Evolutionary conservation across 371 early-diverging fungal genomes (phyloP), one percentile per base, ranked within the genome.

Genomic region (Apophysomyces elegans): DNA sequence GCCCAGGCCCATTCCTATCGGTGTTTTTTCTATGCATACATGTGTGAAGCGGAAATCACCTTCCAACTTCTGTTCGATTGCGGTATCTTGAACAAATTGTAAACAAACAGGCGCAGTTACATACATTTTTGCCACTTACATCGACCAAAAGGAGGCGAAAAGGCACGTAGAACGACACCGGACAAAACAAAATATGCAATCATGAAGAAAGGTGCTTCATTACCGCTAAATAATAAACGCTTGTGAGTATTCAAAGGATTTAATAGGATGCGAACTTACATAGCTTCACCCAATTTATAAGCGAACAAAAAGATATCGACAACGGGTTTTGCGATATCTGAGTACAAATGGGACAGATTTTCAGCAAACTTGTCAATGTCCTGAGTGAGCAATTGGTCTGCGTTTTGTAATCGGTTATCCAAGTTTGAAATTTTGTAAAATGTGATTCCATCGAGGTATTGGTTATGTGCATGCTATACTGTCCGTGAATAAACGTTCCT

Each of bases 41-140:
- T 95, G 95, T 43, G 90, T 86, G 63, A 90, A 92, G 35, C 95
- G 84, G 84, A 92, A 93, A 65, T 95, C 92, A 62, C 95, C 95
- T 65, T 94, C 95, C 43, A 94, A 72, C 47, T 86, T 88, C 64
- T 94, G 91, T 56, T 92, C 92, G 21, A 80, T 73, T 1, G 94
- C 93, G 9, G 92, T 91, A 70, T 89, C 88, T 88, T 74, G 37
- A 37, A 50, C 9, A 11, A 50, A 9, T 16, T 16, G 18, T 59
- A 57, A 41, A 16, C 12, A n/a, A 14, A n/a, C n/a, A 61, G 6
- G 5, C 36, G 6, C 1, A 32, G 47, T 9, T n/a, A 61, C 12
- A 37, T 16, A 13, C 41, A 14, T 39, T n/a, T 45, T 26, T 26
- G 32, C 32, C 26, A 67, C 80, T 63, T 79, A 90, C 87, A 89